Evolutionary conservation across 2,329 filamentous ascomycete species (phyloP), one percentile per base, ranked within the genome.

Genomic region (Aspergillus felis): DNA sequence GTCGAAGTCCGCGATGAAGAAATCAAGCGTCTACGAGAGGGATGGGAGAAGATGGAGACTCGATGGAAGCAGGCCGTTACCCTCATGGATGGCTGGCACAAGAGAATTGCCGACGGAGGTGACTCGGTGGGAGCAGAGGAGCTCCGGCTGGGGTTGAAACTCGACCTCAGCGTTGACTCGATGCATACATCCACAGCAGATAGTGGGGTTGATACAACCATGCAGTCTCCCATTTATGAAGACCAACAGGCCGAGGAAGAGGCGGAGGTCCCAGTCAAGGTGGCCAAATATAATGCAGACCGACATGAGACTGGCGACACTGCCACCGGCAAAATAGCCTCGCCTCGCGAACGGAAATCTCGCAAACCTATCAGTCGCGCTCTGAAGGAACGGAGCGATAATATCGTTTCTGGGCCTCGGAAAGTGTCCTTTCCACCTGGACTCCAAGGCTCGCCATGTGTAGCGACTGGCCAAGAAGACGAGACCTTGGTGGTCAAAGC

Each of bases 11-110:
- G 93, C 55, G 93, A 99, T 62, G 89, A 95, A 58, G 92, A 97
- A 71, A 97, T 99, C 62, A 82, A 84, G 53, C 84, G 90, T 53
- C 80, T 99, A 50, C 86, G 91, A 55, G 85, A 89, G 55, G 91
- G 92, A 17, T 96, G 93, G 88, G 90, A 95, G 71, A 92, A 89
- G 75, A 96, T 97, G 90, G 92, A 97, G 73, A 83, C 80, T 24
- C 85, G 92, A 53, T 96, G 94, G 91, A 87, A 86, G 63, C 93
- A 97, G 70, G 91, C 94, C 1, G 87, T 97, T 12, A 83, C 86
- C 38, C 85, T 99, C 76, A 96, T 99, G 79, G 91, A 97, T 63
- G 87, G 89, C 35, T 97, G 94, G 93, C 87, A 92, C 59, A 88
- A 86, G 71, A 84, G 91, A 46, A 91, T 96, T 84, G 69, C 72